Evolutionary conservation across 2,329 filamentous ascomycete species (phyloP), one percentile per base, ranked within the genome.

Genomic region (Pyricularia pennisetigena): DNA sequence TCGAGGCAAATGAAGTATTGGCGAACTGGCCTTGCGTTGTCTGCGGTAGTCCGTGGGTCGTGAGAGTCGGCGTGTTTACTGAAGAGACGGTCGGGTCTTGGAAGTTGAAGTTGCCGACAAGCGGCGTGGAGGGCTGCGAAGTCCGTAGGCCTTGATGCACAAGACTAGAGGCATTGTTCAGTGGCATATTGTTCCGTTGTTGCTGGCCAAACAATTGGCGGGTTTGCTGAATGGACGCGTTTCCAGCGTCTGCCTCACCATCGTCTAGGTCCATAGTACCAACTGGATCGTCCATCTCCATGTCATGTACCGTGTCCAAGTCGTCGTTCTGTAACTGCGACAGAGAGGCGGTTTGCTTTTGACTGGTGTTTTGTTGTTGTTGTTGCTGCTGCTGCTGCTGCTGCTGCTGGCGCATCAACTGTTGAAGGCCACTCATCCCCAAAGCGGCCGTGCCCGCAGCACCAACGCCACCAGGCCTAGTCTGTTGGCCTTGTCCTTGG

Each of bases 11-110:
- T 69, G 69, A 80, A 76, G 67, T 80, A 71, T 63, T 71, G 68
- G 12, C 70, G 61, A 72, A 87, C 72, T 83, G 83, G 41, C 91
- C 73, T 59, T 76, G 89, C 57, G 57, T 61, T 6, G 57, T 61
- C 16, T 61, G 57, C 4, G 57, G 57, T 14, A 61, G 57, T 6
- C 57, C 57, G 71, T 93, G 90, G 0, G 92, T 92, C 69, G 90
- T 91, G 69, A 98, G 84, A 0, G 94, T 97, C 0, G 94, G 94
- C 0, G 94, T 98, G 78, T 97, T 98, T 68, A 97, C 94, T 3
- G 94, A 97, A 3, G 95, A 99, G 23, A 98, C 94, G 0, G 94
- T 97, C 20, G 94, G 94, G 77, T 97, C 97, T 77, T 97, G 93
- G 72, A 97, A 88, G 66, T 89, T 89, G 74, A 94, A 93, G 73